Percentiles rank a stretch among this genome's conserved stretches.
phyloP scores from a whole-genome alignment of 2,329 filamentous ascomycete genomes.

The Epicoccum nigrum region DNA sequence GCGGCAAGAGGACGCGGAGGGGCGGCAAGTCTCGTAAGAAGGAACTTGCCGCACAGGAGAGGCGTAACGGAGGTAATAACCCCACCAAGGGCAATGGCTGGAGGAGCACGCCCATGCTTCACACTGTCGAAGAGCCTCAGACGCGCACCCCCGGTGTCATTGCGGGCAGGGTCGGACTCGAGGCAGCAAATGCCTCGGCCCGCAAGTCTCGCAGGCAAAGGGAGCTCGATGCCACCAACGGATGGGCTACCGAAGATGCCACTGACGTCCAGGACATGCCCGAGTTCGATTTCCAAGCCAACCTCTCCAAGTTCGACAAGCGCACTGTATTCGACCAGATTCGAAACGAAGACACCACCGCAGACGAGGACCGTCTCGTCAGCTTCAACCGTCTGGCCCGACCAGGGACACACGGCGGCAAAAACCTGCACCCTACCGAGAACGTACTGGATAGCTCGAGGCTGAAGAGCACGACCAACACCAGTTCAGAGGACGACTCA shows the following conservation, averaged over 20 bases:
- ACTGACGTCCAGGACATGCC: slow-evolving; percentile 92
- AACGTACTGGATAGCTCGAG: slow-evolving; percentile 75
- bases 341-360: slow-evolving; percentile 82
- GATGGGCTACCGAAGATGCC: slow-evolving; percentile 95
- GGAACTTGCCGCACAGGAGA: slow-evolving; percentile 51
- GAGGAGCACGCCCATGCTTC: slow-evolving; percentile 70
- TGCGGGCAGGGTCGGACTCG: slow-evolving; percentile 44
- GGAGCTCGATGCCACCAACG: slow-evolving; percentile 68
- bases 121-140: slow-evolving; percentile 59
- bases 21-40: slow-evolving; percentile 55
- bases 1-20: slow-evolving; percentile 54
- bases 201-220: slow-evolving; percentile 56
- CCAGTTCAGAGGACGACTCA: slow-evolving; percentile 46
- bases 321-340: slow-evolving; percentile 90
- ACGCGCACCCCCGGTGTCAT: slow-evolving; percentile 47
- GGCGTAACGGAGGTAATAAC: slow-evolving; percentile 40
- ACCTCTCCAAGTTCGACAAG: slow-evolving; percentile 94
- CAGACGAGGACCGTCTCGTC: slow-evolving; percentile 89
- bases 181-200: slow-evolving; percentile 46
- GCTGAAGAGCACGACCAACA: slow-evolving; percentile 42
- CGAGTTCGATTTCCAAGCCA: slow-evolving; percentile 91
- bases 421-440: slow-evolving; percentile 89
- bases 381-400: slow-evolving; percentile 75
- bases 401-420: slow-evolving; percentile 67
- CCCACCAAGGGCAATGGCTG: slow-evolving; percentile 65